These are phyloP conservation scores for Amylocarpus encephaloides DNA, from an alignment of 2,329 filamentous ascomycete species.

Conservation along the genomic window DNA sequence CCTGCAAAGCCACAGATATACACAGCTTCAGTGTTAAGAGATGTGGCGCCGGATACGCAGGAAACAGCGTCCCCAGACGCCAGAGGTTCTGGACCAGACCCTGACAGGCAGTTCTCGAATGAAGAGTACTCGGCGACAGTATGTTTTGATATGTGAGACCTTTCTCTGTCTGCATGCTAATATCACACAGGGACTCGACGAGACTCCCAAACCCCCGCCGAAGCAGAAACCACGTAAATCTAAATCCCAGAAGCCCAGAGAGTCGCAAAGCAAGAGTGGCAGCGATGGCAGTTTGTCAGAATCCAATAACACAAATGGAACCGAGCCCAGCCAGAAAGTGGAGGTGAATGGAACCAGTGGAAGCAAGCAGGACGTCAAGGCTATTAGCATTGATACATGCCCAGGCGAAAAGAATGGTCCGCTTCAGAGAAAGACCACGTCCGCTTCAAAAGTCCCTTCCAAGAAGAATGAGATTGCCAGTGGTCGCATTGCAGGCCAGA, in stretches of 20 bases:
- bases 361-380: constrained; percentile 17
- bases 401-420: too few species aligned
- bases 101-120: constrained; percentile 23
- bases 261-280: constrained; percentile 12
- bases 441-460: constrained; percentile 7
- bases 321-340: background rate
- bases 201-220: constrained; percentile 23
- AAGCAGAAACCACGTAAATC: constrained; percentile 24
- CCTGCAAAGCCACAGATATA: constrained; percentile 5
- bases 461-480: constrained; percentile 24
- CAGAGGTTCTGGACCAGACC: constrained; percentile 12
- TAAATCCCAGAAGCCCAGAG: constrained; percentile 21
- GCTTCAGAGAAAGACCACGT: too few species aligned
- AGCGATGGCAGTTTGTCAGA: constrained; percentile 1
- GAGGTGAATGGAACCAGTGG: constrained; percentile 21
- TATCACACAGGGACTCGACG: constrained; percentile 26
- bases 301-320: background rate
- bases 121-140: constrained; percentile 27
- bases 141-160: background rate
- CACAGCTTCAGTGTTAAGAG: constrained; percentile 24
- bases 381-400: too few species aligned
- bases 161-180: constrained; percentile 3
- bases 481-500: constrained; percentile 30
- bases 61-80: constrained; percentile 1
- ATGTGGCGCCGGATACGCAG: constrained; percentile 19